A percentile compares a stretch with the other conserved stretches of the same genome.
Conservation (phyloP, 768 basidiomycete genomes). For the Mycena epipterygia region DNA sequence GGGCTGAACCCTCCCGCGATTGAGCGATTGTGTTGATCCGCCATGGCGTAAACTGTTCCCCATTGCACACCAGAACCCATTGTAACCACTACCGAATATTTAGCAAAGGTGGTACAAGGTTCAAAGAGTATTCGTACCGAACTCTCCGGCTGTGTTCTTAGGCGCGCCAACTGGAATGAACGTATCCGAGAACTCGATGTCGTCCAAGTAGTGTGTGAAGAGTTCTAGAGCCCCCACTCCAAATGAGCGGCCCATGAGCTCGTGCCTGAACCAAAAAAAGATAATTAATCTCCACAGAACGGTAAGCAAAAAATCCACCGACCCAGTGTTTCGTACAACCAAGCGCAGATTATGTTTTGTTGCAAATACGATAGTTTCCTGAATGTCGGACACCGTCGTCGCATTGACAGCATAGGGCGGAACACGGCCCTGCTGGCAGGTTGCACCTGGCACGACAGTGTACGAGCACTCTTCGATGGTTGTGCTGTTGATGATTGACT, state of each 20-base stretch:
- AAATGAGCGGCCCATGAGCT: neutral
- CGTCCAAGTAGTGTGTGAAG: neutral
- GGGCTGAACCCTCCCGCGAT: neutral
- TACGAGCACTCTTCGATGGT: neutral
- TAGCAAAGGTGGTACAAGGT: neutral
- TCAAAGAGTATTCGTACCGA: neutral
- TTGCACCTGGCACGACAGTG: neutral
- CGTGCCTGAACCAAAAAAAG: neutral
- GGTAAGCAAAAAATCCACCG: neutral
- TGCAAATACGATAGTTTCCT: neutral
- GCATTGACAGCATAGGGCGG: neutral
- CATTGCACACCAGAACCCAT: neutral
- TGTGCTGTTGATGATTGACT: neutral
- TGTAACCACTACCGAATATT: neutral
- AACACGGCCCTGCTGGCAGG: neutral
- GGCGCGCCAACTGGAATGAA: neutral
- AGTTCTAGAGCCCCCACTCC: neutral
- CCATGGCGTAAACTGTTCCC: neutral
- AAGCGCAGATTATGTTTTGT: neutral
- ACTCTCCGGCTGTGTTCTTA: neutral
- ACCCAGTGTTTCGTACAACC: neutral
- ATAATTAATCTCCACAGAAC: neutral
- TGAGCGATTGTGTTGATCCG: neutral
- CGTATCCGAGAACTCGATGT: neutral
- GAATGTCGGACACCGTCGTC: neutral